Base-by-base conservation (phyloP, 2,329 filamentous ascomycete genomes). In the Stagonosporopsis chrysanthemi region DNA sequence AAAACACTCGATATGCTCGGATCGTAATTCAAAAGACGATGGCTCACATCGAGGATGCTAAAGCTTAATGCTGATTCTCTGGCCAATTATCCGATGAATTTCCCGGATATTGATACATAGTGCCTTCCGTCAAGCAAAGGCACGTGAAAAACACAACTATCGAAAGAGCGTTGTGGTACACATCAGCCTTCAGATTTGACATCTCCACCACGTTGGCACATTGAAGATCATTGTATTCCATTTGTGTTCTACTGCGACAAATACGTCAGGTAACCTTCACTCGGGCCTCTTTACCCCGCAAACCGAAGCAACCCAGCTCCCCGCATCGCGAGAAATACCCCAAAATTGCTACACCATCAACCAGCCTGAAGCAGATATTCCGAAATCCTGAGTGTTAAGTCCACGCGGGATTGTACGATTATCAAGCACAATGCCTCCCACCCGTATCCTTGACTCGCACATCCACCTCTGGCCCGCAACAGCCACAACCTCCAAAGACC, bases 401-500 rank as follows among this genome's bases (percentile, higher is more conserved):
- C 17, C 19, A 39, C 36, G 17, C 22, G 36, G 22, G 14, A 5
- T 7, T 23, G 24, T 9, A 14, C 8, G 1, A 2, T 19, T 17
- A n/a, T 15, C 15, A n/a, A 19, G 3, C 19, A 17, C 14, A 26
- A 57, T 57, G 54, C 26, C 70, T 14, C 60, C 64, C 3, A 61
- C 56, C 38, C 62, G 61, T 26, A 88, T 96, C 71, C 50, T 58
- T 8, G 49, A 58, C 86, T 97, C 76, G 36, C 94, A 97, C 81
- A 89, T 97, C 77, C 93, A 97, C 79, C 87, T 97, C 70, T 97
- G 87, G 81, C 90, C 91, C 41, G 77, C 81, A 42, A 83, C 84
- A 50, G 90, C 79, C 43, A 73, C 74, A 2, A 75, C 94, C 68
- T 72, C 90, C 49, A 72, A 82, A 52, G 84, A 85, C 36, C 85